These are phyloP conservation scores for Syzygium aromaticum DNA, from an alignment of 345 rosid genomes.

Conservation along the genomic window DNA sequence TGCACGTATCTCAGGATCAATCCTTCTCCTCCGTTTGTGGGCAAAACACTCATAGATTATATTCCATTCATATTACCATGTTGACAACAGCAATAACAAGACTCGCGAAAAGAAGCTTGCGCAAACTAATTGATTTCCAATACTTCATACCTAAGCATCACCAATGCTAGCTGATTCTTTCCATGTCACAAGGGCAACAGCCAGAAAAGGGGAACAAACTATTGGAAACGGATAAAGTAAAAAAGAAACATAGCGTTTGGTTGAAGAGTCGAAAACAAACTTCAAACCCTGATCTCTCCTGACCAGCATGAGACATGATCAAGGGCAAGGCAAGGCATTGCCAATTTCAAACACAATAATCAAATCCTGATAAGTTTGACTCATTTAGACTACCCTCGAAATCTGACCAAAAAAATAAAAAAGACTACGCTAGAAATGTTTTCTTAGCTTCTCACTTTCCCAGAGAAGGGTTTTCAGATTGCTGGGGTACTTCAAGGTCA, in stretches of 20 bases:
- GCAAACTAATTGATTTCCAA: background rate
- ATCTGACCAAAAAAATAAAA: no score
- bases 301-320: background rate
- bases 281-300: background rate
- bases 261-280: background rate
- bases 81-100: rapidly evolving
- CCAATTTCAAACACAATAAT: background rate
- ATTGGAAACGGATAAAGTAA: background rate
- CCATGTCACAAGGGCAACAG: background rate
- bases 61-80: background rate
- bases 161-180: background rate
- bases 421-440: background rate
- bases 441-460: background rate
- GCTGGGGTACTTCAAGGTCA: background rate
- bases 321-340: background rate
- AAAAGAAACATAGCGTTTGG: background rate
- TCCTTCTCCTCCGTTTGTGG: background rate
- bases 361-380: background rate
- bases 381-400: background rate
- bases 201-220: background rate
- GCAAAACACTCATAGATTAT: background rate
- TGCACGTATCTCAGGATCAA: background rate
- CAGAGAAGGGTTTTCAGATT: background rate
- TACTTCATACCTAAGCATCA: background rate
- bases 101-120: background rate